A percentile compares a stretch with the other conserved stretches of the same genome.
These are phyloP conservation scores for Cucumis cinereus DNA, from an alignment of 306 rosid species.

Conservation along the genomic window DNA sequence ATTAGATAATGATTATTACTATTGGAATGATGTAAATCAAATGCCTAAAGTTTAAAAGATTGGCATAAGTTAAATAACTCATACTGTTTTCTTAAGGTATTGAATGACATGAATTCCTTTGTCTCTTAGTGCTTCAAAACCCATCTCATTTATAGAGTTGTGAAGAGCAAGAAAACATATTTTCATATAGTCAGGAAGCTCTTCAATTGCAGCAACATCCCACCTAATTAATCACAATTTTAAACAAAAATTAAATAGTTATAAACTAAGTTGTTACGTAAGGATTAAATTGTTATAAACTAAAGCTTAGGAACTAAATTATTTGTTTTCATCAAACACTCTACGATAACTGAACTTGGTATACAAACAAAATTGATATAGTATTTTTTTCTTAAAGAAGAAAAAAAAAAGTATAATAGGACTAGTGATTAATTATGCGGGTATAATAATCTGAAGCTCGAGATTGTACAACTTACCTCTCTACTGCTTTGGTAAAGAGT, in stretches of 20 bases:
- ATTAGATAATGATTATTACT: background rate
- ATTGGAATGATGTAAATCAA: background rate
- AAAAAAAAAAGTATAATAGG: too few relatives aligned
- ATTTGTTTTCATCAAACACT: too few relatives aligned
- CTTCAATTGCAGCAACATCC: constrained; percentile 9
- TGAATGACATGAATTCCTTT: background rate
- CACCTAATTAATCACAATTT: constrained; percentile 1
- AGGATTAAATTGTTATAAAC: too few relatives aligned
- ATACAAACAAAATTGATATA: too few relatives aligned
- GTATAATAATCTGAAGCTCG: too few relatives aligned
- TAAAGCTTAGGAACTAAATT: too few relatives aligned
- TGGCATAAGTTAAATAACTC: background rate
- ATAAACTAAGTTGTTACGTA: background rate
- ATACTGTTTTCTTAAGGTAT: constrained; percentile 3
- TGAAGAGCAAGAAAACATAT: background rate
- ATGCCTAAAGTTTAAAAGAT: background rate
- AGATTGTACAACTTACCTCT: background rate
- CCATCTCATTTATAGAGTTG: background rate
- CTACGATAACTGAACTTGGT: too few relatives aligned
- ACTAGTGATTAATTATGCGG: too few relatives aligned
- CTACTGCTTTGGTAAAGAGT: background rate
- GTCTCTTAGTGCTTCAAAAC: background rate
- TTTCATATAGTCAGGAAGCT: background rate
- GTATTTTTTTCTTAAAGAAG: too few relatives aligned
- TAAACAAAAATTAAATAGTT: background rate